Evolutionary conservation across 2,329 filamentous ascomycete genomes (phyloP), one percentile per base, ranked within the genome.

Genomic region (Harringtonia lauricola): DNA sequence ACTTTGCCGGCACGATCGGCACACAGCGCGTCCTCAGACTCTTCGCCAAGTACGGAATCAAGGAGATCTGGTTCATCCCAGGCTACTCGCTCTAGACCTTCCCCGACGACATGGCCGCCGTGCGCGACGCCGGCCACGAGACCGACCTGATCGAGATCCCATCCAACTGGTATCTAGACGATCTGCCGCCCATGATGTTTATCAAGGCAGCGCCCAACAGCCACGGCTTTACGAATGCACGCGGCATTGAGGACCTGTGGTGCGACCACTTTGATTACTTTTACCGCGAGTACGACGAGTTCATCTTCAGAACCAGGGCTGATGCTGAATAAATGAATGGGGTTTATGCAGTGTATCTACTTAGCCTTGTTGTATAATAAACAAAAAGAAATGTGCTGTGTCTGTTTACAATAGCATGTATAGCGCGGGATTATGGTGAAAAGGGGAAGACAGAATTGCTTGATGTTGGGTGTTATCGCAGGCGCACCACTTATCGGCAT

Each of bases 231-330:
- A n/a, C n/a, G 63, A 50, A 65, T 70, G 18, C 71, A 72, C 44
- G 67, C 74, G 0, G 58, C 68, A 64, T 74, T 3, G 77, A 83
- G 53, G 74, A 79, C 29, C 68, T 81, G 29, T 82, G 77, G 79
- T 63, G 71, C 39, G 76, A 82, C 47, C 76, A 82, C 49, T 83
- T 83, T 47, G 72, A 81, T 52, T 86, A 86, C 60, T 86, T 83
- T 54, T 87, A 87, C 57, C 68, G 81, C 24, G 81, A 87, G 58
- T 81, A 85, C 49, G 81, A 87, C 52, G 79, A 85, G 52, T 86
- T 86, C 49, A 73, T 86, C 42, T 86, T 87, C 52, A n/a, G n/a
- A n/a, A n/a, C n/a, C n/a, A n/a, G n/a, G n/a, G n/a, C n/a, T n/a
- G n/a, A n/a, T n/a, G n/a, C n/a, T n/a, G n/a, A n/a, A n/a, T n/a